Evolutionary conservation across 192 early-diverging fungal genomes (phyloP), one percentile per base, ranked within the genome.

Genomic region (Martensiomyces pterosporus): DNA sequence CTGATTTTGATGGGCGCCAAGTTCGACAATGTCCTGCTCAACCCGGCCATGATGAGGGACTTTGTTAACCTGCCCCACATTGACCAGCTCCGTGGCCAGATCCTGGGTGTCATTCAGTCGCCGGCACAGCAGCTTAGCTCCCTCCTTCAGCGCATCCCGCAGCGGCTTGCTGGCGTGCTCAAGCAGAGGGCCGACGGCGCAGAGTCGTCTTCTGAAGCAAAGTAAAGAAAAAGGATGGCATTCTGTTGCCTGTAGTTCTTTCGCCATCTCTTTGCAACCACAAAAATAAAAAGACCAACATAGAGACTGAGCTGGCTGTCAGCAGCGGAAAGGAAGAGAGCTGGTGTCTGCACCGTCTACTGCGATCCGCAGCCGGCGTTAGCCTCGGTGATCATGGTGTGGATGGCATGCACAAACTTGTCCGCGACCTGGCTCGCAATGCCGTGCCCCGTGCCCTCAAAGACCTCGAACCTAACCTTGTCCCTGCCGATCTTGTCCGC

Each of bases 401-500:
- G 49, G n/a, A 72, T 64, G 25, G 43, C 22, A 14, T 25, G 25
- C 1, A 56, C 38, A 24, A 74, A 46, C 47, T 43, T 53, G 10
- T 23, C 51, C 2, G 64, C 42, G 19, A 55, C 54, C 35, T 74
- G 70, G 27, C 57, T 48, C 37, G 35, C 45, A 21, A 74, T 25
- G 9, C 64, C 70, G 16, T 74, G 70, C 9, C 57, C 70, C 1
- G 64, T 54, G 27, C 55, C 55, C 25, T 74, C 55, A 39, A 50
- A 67, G 10, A 67, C 34, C 44, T 74, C 47, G 15, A 67, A 56
- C 2, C 49, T 52, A 4, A 67, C 63, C 12, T 46, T 46, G 24
- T 74, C 70, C 9, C 59, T 44, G 27, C 70, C 70, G 25, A 74
- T 60, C 29, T 39, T 57, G 22, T 75, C 63, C 0, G 64, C 64